Base-by-base conservation (phyloP, 805 yeast genomes). In the Cyberlindnera suaveolens region DNA sequence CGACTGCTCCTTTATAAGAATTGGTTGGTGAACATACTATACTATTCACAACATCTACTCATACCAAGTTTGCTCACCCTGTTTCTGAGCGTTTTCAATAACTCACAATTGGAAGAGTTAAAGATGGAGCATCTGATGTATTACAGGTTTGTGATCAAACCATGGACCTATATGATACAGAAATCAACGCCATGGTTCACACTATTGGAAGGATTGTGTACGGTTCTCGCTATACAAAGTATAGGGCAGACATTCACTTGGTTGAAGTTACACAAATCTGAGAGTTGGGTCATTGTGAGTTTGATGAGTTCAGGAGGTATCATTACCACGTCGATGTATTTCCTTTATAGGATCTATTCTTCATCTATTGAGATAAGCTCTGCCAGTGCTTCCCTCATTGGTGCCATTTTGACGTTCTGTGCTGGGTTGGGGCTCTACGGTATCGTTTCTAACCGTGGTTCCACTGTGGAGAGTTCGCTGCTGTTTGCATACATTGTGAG, bases 101-200 rank as follows among this genome's bases (percentile, higher is more conserved):
- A 66, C 40, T 59, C 62, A 23, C 57, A 54, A 9, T 42, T 52
- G 2, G 45, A 50, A 1, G 44, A 48, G 11, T 39, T 64, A 30
- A 59, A 52, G 38, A 40, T 45, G 41, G 50, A 47, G 5, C 37
- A 52, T 30, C 27, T 47, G n/a, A 38, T 39, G 16, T 66, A 64
- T 36, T 61, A 63, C 38, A 57, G 52, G 38, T 63, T 57, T 44
- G 54, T 75, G 8, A 72, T 85, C 35, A 65, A 68, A 44, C 73
- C 84, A 11, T 93, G 98, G 98, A 75, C 78, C 47, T 60, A 74
- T 37, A 64, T 84, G 27, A 68, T 93, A 31, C 71, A 79, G 40
- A 85, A 89, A 58, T 78, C 96, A 5, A 93, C 99, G 0, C 93
- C 96, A 2, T 68, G 86, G 37, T 91, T 93, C 63, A 86, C 96